Evolutionary conservation across 176 grass and related monocot genomes (phyloP).

Genomic region (Carex kokanica): DNA sequence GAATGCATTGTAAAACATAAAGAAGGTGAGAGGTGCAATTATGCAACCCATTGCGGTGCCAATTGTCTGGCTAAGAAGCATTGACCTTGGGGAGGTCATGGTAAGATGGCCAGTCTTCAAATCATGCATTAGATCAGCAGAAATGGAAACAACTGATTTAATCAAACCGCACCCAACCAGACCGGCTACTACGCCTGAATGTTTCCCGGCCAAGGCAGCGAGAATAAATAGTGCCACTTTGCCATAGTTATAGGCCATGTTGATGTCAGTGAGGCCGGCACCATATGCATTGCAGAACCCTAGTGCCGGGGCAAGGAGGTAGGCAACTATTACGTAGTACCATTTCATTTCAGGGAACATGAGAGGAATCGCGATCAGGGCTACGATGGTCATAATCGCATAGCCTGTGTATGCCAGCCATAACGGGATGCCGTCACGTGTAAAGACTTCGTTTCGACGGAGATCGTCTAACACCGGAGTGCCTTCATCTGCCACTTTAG

Average conservation of each 20-base stretch:
- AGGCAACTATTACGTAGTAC: conserved; percentile 89
- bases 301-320: conserved; percentile 75
- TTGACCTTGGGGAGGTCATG: conserved; percentile 82
- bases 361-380: conserved; percentile 57
- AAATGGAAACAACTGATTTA: conserved; percentile 82
- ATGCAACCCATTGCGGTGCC: conserved; percentile 94
- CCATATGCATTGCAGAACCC: conserved; percentile 98
- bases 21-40: conserved; percentile 79
- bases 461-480: conserved; percentile 40
- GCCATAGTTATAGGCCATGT: conserved; percentile 98
- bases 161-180: conserved; percentile 86
- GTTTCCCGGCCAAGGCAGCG: conserved; percentile 74
- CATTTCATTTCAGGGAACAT: conserved; percentile 94
- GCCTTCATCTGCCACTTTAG: conserved; percentile 49
- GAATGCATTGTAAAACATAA: conserved; percentile 90
- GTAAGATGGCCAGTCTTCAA: conserved; percentile 96
- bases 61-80: conserved; percentile 82
- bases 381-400: conserved; percentile 37
- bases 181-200: conserved; percentile 81
- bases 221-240: conserved; percentile 87
- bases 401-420: conserved; percentile 78
- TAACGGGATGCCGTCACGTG: conserved; percentile 47
- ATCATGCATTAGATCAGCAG: conserved; percentile 96
- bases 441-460: conserved; percentile 71
- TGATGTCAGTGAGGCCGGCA: conserved; percentile 88